Evolutionary conservation across 495 filamentous ascomycete species (phyloP), one percentile per base, ranked within the genome.

Genomic region (Penicillium parvum): DNA sequence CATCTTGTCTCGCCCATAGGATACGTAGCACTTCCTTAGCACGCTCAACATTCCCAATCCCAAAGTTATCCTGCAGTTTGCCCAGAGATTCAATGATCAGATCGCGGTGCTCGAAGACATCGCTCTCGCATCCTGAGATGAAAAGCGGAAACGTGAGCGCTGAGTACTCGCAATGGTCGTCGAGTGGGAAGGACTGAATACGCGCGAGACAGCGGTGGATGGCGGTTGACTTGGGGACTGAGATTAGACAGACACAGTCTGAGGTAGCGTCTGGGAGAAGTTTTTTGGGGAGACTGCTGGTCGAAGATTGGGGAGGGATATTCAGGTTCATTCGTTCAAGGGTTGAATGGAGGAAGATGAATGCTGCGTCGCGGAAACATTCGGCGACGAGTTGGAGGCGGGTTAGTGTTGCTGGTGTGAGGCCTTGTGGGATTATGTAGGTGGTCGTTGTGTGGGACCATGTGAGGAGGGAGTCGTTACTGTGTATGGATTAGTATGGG

Each of bases 141-240:
- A 71, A 69, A 0, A 73, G 48, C 14, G 69, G 69, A 37, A 71
- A 73, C 3, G 67, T 69, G 3, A 73, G 60, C 2, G 67, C 69
- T 0, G 69, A 73, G 34, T 61, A 71, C 32, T 73, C 69, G 51
- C 61, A 65, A 28, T 67, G 58, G n/a, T 53, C 53, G 35, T 67
- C 63, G 2, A 71, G 55, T 1, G 63, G 57, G 5, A 58, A 55
- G 0, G 52, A 44, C 27, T 50, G 41, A 1, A 73, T 46, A 8
- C 63, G 52, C 7, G 40, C 16, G 6, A 73, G 53, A 20, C 64
- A 63, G 14, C 52, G 45, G 9, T 51, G 51, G 2, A 71, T 38
- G 14, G 66, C 67, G 14, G 42, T 46, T 0, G 45, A 30, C 47
- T 68, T 71, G 0, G 67, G 51, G 5, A 50, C 40, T 1, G 60